Conservation (phyloP, 805 yeast species). For the Kuraishia molischiana region DNA sequence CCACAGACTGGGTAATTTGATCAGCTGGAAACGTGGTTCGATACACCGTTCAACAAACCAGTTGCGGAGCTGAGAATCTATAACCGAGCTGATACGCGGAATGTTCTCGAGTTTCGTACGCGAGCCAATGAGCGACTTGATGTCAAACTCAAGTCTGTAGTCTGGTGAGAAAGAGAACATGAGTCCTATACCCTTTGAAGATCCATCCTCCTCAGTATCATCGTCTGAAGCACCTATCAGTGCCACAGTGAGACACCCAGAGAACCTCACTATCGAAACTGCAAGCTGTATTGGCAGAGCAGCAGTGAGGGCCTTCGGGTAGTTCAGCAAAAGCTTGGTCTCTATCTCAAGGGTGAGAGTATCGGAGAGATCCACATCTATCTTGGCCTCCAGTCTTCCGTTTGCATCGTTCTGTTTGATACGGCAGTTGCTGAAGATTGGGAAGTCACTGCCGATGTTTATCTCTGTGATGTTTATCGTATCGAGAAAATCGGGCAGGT, state of each 20-base stretch:
- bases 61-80: constrained; percentile 71
- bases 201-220: constrained; percentile 11
- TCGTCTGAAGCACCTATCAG: constrained; percentile 37
- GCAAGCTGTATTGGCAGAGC: constrained; percentile 76
- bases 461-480: constrained; percentile 74
- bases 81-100: constrained; percentile 79
- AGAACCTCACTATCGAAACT: constrained; percentile 83
- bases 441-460: constrained; percentile 91
- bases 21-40: constrained; percentile 85
- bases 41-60: constrained; percentile 94
- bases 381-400: constrained; percentile 67
- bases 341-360: constrained; percentile 80
- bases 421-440: constrained; percentile 89
- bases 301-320: constrained; percentile 79
- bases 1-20: constrained; percentile 82
- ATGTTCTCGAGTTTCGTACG: constrained; percentile 86
- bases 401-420: constrained; percentile 51
- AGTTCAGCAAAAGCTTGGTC: constrained; percentile 67
- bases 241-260: constrained; percentile 81
- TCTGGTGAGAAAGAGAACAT: constrained; percentile 90
- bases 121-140: constrained; percentile 87
- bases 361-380: constrained; percentile 84
- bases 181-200: constrained; percentile 51
- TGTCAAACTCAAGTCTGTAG: constrained; percentile 78
- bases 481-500: constrained; percentile 74